Evolutionary conservation across 192 early-diverging fungal genomes (phyloP).

Genomic region (Gigaspora rosea): DNA sequence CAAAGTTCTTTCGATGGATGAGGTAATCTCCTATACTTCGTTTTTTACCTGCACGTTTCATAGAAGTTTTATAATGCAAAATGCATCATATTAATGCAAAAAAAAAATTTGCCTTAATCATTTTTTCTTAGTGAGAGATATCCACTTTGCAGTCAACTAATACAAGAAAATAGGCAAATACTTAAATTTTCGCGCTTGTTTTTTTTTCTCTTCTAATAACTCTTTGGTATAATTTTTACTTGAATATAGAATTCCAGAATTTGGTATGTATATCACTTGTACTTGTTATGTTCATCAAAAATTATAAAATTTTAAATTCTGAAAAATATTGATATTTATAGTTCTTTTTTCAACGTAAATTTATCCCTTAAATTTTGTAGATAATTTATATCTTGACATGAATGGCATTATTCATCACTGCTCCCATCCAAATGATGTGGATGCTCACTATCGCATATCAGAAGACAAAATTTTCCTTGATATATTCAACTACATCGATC

Average conservation of each 20-base stretch:
- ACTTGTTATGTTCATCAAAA: not conserved
- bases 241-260: conserved; percentile 76
- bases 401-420: conserved; percentile 99
- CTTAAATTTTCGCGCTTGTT: not conserved
- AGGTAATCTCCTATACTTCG: conserved; percentile 47
- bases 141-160: conserved; percentile 89
- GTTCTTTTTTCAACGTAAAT: not conserved
- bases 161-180: conserved; percentile 70
- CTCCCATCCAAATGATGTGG: conserved; percentile 89
- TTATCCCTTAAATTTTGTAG: conserved; percentile 42
- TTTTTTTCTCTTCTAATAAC: not conserved
- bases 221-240: not conserved
- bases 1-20: conserved; percentile 98
- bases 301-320: not conserved
- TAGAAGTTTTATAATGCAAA: not conserved
- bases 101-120: not conserved
- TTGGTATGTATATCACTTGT: conserved; percentile 58
- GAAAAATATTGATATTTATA: not conserved
- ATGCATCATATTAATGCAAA: not conserved
- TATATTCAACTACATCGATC: conserved; percentile 97
- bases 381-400: conserved; percentile 98
- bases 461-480: conserved; percentile 92
- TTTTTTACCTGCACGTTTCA: not conserved
- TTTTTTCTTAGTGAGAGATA: conserved; percentile 76
- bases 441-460: conserved; percentile 83